Percentiles rank a stretch among this genome's conserved stretches.
Conservation (phyloP, 2,329 filamentous ascomycete species). For the Fusarium guadeloupense region DNA sequence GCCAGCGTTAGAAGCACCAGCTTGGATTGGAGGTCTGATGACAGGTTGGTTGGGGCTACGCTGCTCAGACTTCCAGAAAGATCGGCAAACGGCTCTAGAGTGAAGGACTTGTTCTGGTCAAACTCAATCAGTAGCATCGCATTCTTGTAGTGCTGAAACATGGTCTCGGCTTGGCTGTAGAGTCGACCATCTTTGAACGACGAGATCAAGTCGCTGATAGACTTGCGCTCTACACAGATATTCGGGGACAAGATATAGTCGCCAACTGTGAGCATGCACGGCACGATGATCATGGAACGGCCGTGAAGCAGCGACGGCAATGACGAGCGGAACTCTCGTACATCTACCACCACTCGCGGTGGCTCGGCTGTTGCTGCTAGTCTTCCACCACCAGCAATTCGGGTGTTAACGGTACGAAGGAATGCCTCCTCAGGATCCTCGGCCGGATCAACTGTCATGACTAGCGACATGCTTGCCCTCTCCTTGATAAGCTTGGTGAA, state of each 20-base stretch:
- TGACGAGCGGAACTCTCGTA: constrained; percentile 94
- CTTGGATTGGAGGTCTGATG: constrained; percentile 86
- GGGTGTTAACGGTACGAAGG: constrained; percentile 92
- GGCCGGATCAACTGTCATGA: constrained; percentile 76
- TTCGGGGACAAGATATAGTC: constrained; percentile 93
- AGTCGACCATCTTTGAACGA: constrained; percentile 92
- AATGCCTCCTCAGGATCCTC: constrained; percentile 92
- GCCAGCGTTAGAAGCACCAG: constrained; percentile 91
- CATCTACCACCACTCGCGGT: constrained; percentile 91
- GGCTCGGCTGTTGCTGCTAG: constrained; percentile 85
- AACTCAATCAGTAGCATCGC: constrained; percentile 97
- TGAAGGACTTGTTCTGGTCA: constrained; percentile 96
- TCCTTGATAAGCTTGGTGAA: constrained; percentile 96
- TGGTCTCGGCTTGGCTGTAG: constrained; percentile 90
- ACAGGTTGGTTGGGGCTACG: constrained; percentile 65
- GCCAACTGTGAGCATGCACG: constrained; percentile 94
- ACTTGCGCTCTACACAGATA: constrained; percentile 96
- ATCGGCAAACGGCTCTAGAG: constrained; percentile 82
- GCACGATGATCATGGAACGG: constrained; percentile 85
- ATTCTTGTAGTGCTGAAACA: constrained; percentile 91
- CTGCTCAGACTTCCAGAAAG: constrained; percentile 69
- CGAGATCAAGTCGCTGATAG: constrained; percentile 86
- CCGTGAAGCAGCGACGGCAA: constrained; percentile 92
- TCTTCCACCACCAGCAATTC: constrained; percentile 92
- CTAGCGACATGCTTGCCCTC: constrained; percentile 90